Evolutionary conservation across 192 early-diverging fungal species (phyloP).

Genomic region (Linnemannia schmuckeri): DNA sequence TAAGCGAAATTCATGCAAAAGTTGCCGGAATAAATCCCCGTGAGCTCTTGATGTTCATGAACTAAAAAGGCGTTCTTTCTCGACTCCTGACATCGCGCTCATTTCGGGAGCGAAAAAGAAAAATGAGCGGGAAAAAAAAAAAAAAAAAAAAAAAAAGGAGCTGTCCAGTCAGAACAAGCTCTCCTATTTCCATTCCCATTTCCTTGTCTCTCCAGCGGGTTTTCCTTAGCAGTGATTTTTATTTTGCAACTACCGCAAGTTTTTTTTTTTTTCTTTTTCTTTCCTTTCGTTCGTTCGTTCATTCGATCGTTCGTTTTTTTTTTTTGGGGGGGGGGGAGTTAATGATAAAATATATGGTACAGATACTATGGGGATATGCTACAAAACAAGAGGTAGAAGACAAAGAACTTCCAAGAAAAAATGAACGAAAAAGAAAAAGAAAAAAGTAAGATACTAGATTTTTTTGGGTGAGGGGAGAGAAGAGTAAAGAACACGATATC

Average conservation of each 20-base stretch:
- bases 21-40: too few relatives aligned
- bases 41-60: too few relatives aligned
- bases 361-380: background rate
- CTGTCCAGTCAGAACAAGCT: too few relatives aligned
- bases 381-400: slow-evolving; percentile 7
- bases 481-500: too few relatives aligned
- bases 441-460: background rate
- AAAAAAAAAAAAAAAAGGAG: too few relatives aligned
- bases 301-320: background rate
- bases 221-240: background rate
- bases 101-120: too few relatives aligned
- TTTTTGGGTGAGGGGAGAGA: background rate
- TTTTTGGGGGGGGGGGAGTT: background rate
- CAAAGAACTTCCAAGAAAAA: background rate
- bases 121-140: too few relatives aligned
- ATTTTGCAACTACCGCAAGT: slow-evolving; percentile 5
- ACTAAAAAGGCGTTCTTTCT: too few relatives aligned
- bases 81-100: too few relatives aligned
- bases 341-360: background rate
- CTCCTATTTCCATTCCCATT: too few relatives aligned
- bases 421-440: background rate
- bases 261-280: background rate
- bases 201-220: background rate
- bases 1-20: too few relatives aligned
- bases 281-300: too few relatives aligned